Evolutionary conservation across 495 filamentous ascomycete species (phyloP).

Genomic region (Pyronema omphalodes): DNA sequence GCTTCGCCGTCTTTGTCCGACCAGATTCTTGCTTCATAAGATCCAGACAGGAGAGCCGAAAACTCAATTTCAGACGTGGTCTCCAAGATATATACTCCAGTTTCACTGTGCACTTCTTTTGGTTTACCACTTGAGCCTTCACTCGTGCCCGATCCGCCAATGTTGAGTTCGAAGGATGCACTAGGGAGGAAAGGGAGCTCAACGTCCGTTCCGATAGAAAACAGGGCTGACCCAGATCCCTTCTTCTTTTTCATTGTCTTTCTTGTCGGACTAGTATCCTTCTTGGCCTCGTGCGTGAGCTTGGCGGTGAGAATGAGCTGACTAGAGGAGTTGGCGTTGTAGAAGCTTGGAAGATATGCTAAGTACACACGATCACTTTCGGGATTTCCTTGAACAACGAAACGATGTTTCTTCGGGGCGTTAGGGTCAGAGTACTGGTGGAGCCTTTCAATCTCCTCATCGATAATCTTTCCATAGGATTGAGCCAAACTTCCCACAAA

Average conservation of each 20-base stretch:
- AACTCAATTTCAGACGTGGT: not conserved
- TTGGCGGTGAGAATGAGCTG: slow-evolving; percentile 25
- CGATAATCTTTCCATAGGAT: slow-evolving; percentile 21
- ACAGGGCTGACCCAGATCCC: not conserved
- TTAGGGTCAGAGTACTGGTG: slow-evolving; percentile 18
- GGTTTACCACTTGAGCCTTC: not conserved
- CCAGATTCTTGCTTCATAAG: not conserved
- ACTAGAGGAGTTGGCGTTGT: slow-evolving; percentile 22
- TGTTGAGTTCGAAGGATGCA: too few species aligned
- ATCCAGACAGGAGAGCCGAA: not conserved
- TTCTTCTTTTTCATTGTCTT: not conserved
- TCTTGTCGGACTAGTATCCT: not conserved
- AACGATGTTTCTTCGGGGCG: slow-evolving; percentile 18
- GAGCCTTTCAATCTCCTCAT: slow-evolving; percentile 20
- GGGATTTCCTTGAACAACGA: slow-evolving; percentile 25
- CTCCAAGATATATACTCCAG: not conserved
- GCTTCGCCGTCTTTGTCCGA: not conserved
- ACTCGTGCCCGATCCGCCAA: too few species aligned
- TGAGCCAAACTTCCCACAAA: slow-evolving; percentile 22
- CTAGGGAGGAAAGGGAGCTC: too few species aligned
- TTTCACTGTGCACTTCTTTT: not conserved
- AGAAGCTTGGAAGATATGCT: slow-evolving; percentile 25
- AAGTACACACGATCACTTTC: slow-evolving; percentile 19
- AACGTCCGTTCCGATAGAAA: not conserved
- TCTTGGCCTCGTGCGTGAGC: slow-evolving; percentile 1